Conservation (phyloP, 345 rosid genomes). For the Crucihimalaya himalaica region DNA sequence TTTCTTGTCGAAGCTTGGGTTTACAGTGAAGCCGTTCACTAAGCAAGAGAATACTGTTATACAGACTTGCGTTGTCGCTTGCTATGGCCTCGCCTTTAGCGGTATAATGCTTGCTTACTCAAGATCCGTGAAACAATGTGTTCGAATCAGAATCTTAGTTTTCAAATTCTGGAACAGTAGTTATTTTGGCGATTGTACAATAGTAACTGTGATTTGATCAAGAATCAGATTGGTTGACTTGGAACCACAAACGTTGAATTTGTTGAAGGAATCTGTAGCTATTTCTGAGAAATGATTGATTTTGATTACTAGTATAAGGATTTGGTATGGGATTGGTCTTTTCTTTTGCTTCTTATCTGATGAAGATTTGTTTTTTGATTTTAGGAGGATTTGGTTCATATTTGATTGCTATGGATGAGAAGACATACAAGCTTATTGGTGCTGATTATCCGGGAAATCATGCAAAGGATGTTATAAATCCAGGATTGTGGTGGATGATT, state of each 20-base stretch:
- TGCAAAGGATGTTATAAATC: conserved; percentile 67
- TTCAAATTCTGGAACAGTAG: not conserved
- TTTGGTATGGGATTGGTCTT: conserved; percentile 1
- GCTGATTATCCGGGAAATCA: conserved; percentile 83
- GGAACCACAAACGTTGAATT: not conserved
- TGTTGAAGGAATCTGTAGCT: not conserved
- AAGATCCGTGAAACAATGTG: not conserved
- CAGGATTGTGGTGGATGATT: conserved; percentile 88
- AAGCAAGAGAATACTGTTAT: conserved; percentile 93
- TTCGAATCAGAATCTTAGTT: conserved; percentile 1
- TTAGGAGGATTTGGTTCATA: conserved; percentile 92
- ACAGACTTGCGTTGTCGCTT: conserved; percentile 96
- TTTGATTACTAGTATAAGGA: not conserved
- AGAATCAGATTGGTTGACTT: not conserved
- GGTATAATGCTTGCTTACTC: conserved; percentile 40
- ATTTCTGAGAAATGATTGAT: not conserved
- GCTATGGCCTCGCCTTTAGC: conserved; percentile 91
- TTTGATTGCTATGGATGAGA: conserved; percentile 86
- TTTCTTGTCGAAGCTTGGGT: conserved; percentile 59
- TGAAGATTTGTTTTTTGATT: not conserved
- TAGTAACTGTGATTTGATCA: not conserved
- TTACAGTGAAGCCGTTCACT: conserved; percentile 66
- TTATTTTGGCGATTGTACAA: not conserved
- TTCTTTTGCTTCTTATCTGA: not conserved
- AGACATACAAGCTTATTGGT: conserved; percentile 80